Conservation (phyloP, 1,284 basidiomycete genomes). For the Schizophyllum commune region DNA sequence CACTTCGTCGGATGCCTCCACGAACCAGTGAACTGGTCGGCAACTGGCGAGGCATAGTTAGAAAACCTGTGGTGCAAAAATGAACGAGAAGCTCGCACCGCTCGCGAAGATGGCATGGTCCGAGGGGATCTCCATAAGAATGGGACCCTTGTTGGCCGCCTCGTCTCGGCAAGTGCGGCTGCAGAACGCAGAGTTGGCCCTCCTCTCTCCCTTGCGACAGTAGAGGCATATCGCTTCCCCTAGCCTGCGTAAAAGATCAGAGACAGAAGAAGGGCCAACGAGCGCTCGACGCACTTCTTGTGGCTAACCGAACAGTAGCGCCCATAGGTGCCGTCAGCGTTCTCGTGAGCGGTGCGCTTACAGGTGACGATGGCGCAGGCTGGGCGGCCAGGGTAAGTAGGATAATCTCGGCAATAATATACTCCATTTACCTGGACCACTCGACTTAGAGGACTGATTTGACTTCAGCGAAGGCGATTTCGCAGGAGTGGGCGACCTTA, state of each 20-base stretch:
- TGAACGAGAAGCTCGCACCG: conserved; percentile 29
- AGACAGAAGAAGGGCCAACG: neutral
- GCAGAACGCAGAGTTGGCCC: conserved; percentile 50
- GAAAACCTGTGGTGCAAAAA: neutral
- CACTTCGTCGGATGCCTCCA: conserved; percentile 50
- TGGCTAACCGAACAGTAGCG: conserved; percentile 43
- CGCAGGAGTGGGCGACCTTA: conserved; percentile 8
- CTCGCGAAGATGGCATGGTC: conserved; percentile 56
- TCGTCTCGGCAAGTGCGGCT: conserved; percentile 41
- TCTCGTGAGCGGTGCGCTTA: conserved; percentile 33
- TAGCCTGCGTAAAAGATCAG: neutral
- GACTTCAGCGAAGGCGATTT: neutral
- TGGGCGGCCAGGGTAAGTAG: neutral
- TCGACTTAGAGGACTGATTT: neutral
- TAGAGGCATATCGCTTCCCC: conserved; percentile 46
- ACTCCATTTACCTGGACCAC: neutral
- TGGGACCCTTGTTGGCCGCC: conserved; percentile 43
- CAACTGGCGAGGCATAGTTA: conserved; percentile 28
- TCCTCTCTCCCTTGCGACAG: conserved; percentile 47
- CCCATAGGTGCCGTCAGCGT: conserved; percentile 25
- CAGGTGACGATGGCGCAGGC: conserved; percentile 17
- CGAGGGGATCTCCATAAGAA: conserved; percentile 49
- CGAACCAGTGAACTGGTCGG: conserved; percentile 53
- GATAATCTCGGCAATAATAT: neutral
- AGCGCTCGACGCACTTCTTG: conserved; percentile 31